phyloP scores from a whole-genome alignment of 768 basidiomycete genomes.

The Leccinum sublutescens region DNA sequence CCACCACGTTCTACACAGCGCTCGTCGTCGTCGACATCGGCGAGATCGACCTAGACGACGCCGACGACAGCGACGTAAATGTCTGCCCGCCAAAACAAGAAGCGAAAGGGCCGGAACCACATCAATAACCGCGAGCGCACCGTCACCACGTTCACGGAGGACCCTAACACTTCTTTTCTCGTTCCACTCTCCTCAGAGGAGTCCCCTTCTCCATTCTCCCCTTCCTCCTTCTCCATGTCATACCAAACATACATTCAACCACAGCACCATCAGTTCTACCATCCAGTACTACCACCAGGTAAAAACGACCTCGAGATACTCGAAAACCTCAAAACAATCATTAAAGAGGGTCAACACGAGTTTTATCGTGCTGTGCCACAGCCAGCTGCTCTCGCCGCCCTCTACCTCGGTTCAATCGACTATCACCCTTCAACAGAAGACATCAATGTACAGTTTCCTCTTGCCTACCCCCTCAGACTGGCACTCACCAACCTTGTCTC shows the following conservation, averaged over 20 bases:
- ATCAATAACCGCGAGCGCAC: slow-evolving; percentile 60
- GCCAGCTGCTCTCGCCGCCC: slow-evolving; percentile 58
- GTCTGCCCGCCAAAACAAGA: slow-evolving; percentile 65
- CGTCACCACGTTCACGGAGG: slow-evolving; percentile 64
- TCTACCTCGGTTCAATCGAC: slow-evolving; percentile 57
- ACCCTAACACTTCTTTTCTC: slow-evolving; percentile 53
- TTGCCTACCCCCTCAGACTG: background rate
- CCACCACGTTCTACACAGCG: slow-evolving; percentile 25
- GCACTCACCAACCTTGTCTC: slow-evolving; percentile 11
- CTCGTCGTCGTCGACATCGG: background rate
- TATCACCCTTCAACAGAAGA: slow-evolving; percentile 1
- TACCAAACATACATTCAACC: slow-evolving; percentile 36
- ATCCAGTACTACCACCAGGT: slow-evolving; percentile 45
- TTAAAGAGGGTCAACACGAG: slow-evolving; percentile 72
- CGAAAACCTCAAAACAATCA: slow-evolving; percentile 70
- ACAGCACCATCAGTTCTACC: slow-evolving; percentile 29
- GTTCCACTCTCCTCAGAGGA: slow-evolving; percentile 54
- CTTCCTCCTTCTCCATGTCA: slow-evolving; percentile 39
- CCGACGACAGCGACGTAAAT: slow-evolving; percentile 24
- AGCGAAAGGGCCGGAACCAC: slow-evolving; percentile 56
- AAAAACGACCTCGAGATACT: slow-evolving; percentile 70
- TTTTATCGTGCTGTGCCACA: slow-evolving; percentile 65
- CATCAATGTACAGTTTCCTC: slow-evolving; percentile 35
- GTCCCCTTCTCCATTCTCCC: slow-evolving; percentile 40
- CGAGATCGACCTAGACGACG: background rate